Evolutionary conservation across 768 basidiomycete genomes (phyloP), one percentile per base, ranked within the genome.

Genomic region (Leccinum broughii): DNA sequence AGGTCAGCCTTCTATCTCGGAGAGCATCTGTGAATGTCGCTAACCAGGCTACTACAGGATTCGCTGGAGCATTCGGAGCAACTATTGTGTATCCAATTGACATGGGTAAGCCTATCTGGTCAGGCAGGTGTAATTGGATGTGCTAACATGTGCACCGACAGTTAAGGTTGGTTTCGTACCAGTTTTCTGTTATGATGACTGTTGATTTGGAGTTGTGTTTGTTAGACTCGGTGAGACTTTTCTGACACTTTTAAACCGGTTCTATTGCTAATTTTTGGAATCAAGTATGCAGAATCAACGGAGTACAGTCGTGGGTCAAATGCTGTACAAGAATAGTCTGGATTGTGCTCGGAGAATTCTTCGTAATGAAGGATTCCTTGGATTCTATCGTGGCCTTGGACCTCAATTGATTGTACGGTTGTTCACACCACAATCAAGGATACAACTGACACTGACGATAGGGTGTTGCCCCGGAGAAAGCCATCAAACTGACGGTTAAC

Each of bases 71-170:
- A 37, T 82, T 95, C 61, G 97, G 97, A 53, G 97, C 96, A 11
- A 96, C 93, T n/a, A 92, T 93, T 44, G 96, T 98, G 13, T 98
- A 98, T 75, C 96, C 96, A 26, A 98, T 96, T 70, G 95, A 94
- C 77, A 83, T 92, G 79, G 92, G 88, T 89, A 67, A 78, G 87
- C 41, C 56, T 30, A 37, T 50, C 53, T 46, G 6, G 50, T 41
- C 32, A 22, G 48, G 56, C 53, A 32, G 51, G 49, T 46, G 53
- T 10, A 10, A 24, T 53, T 10, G 50, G 58, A 37, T 22, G 53
- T 60, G 57, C 64, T 66, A 22, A 66, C 50, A 56, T 49, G 55
- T 46, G 54, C 14, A 50, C 51, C 35, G 46, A 46, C 64, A 92
- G 93, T 90, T 64, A 92, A 92, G 87, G 90, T 90, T 76, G 65